Conservation (phyloP, 1,139 yeast species). For the Suhomyces wounanorum region DNA sequence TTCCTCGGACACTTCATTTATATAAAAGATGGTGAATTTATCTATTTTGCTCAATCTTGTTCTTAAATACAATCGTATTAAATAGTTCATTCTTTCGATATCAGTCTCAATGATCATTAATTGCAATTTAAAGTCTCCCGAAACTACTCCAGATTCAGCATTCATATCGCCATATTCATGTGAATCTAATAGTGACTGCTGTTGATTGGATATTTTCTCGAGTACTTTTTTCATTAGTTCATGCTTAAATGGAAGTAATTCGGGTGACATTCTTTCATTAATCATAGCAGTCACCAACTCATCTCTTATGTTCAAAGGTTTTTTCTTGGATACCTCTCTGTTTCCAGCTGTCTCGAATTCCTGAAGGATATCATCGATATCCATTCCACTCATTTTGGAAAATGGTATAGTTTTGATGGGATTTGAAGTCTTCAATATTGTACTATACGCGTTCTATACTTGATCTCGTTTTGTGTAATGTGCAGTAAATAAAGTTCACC, state of each 20-base stretch:
- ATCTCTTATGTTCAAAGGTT: conserved; percentile 23
- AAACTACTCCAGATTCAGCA: conserved; percentile 39
- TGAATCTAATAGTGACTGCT: conserved; percentile 68
- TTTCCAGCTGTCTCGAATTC: conserved; percentile 51
- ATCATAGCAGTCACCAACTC: conserved; percentile 70
- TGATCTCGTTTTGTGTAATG: neutral
- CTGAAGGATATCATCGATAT: conserved; percentile 67
- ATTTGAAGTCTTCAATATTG: neutral
- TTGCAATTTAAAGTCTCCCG: conserved; percentile 73
- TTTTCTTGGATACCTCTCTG: conserved; percentile 7
- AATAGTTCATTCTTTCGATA: conserved; percentile 79
- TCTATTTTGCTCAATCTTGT: conserved; percentile 77
- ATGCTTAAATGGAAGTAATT: conserved; percentile 69
- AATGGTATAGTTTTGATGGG: neutral
- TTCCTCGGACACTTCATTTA: conserved; percentile 29
- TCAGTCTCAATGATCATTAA: conserved; percentile 88
- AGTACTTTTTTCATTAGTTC: conserved; percentile 59
- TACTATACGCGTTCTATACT: conserved; percentile 2
- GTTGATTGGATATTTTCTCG: conserved; percentile 62
- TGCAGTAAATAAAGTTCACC: neutral
- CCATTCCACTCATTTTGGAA: conserved; percentile 35
- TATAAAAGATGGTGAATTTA: conserved; percentile 59
- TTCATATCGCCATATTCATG: conserved; percentile 51
- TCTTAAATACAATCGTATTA: conserved; percentile 77
- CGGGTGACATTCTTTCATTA: conserved; percentile 84